Evolutionary conservation across 768 basidiomycete genomes (phyloP).

Genomic region (Podaxis pistillaris): DNA sequence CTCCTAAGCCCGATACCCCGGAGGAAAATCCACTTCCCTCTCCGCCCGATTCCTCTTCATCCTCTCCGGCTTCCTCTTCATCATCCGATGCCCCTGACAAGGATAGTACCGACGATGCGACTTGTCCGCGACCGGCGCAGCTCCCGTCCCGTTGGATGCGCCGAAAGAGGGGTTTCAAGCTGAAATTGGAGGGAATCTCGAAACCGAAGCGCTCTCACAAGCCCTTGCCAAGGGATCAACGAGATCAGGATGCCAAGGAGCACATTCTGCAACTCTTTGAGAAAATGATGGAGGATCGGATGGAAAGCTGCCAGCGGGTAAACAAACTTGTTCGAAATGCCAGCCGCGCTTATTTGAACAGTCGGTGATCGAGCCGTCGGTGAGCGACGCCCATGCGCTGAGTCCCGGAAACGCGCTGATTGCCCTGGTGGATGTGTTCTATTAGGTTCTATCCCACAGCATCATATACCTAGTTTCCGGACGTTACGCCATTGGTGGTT

Average conservation of each 20-base stretch:
- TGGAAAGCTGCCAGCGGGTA: constrained; percentile 74
- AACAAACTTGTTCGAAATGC: constrained; percentile 53
- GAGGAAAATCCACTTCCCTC: constrained; percentile 5
- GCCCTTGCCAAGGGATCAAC: constrained; percentile 18
- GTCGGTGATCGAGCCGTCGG: constrained; percentile 19
- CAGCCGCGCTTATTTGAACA: constrained; percentile 31
- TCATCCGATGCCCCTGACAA: not conserved
- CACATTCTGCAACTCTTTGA: constrained; percentile 67
- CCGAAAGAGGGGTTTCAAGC: constrained; percentile 58
- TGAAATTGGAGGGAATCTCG: constrained; percentile 35
- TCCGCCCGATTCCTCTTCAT: not conserved
- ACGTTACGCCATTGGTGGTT: not conserved
- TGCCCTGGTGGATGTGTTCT: not conserved
- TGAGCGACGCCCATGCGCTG: not conserved
- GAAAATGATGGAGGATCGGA: constrained; percentile 68
- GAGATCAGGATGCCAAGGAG: constrained; percentile 27
- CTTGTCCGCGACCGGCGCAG: constrained; percentile 11
- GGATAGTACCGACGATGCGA: not conserved
- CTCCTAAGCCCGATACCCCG: not conserved
- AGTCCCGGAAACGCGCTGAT: constrained; percentile 8
- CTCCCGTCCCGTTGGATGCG: constrained; percentile 46
- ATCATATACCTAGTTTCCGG: not conserved
- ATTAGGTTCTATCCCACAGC: not conserved
- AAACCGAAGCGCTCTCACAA: constrained; percentile 22
- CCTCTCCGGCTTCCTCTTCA: not conserved